Evolutionary conservation across 345 rosid species (phyloP).

Genomic region (Eucalyptus victrix): DNA sequence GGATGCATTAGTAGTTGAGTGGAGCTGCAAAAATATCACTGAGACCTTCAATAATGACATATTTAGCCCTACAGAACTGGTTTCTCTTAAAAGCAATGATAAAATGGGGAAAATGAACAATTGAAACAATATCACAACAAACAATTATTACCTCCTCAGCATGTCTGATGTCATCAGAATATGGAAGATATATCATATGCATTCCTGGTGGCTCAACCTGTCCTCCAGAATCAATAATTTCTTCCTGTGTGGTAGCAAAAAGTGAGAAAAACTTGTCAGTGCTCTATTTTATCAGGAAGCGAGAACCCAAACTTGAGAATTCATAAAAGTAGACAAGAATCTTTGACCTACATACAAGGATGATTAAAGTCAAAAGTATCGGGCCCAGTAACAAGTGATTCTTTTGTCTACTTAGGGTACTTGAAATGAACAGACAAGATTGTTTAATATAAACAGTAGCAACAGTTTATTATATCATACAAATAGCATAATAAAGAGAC

Average conservation of each 20-base stretch:
- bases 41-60: neutral
- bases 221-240: slow-evolving; percentile 52
- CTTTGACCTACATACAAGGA: neutral
- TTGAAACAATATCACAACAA: neutral
- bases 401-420: neutral
- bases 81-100: neutral
- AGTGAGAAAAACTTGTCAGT: neutral
- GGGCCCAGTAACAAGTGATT: neutral
- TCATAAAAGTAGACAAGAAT: neutral
- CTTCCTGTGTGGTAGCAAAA: slow-evolving; percentile 47
- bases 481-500: neutral
- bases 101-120: neutral
- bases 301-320: neutral
- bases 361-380: neutral
- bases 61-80: neutral
- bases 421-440: neutral
- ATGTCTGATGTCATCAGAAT: slow-evolving; percentile 75
- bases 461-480: neutral
- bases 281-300: neutral
- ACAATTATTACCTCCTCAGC: slow-evolving; percentile 58
- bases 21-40: slow-evolving; percentile 27
- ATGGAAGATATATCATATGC: slow-evolving; percentile 94
- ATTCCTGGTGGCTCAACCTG: slow-evolving; percentile 96
- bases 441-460: neutral
- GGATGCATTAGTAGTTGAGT: slow-evolving; percentile 18